These are phyloP conservation scores for Sugiyamaella grinbergsii DNA, from an alignment of 1,139 yeast species.

Conservation along the genomic window DNA sequence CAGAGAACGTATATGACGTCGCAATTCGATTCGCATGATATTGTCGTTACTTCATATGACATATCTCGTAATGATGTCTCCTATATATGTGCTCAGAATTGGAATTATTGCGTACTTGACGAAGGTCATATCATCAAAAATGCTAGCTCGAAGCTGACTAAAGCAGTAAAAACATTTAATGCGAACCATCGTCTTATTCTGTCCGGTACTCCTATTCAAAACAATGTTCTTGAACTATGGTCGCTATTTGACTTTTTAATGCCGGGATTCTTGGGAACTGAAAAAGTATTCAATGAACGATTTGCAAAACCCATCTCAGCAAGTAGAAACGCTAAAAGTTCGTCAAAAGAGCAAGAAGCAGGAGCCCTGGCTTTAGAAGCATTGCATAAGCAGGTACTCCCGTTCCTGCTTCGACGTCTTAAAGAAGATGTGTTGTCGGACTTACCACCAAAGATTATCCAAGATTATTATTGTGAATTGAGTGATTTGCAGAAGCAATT, in stretches of 20 bases:
- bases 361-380: slow-evolving; percentile 97
- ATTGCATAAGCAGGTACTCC: slow-evolving; percentile 92
- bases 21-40: slow-evolving; percentile 63
- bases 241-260: slow-evolving; percentile 94
- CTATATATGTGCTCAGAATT: slow-evolving; percentile 60
- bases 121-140: slow-evolving; percentile 98
- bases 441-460: slow-evolving; percentile 96
- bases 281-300: slow-evolving; percentile 88
- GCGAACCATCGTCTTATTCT: slow-evolving; percentile 90
- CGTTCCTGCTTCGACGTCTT: slow-evolving; percentile 92
- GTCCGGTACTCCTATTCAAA: slow-evolving; percentile 98
- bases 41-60: slow-evolving; percentile 93
- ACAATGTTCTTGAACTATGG: slow-evolving; percentile 95
- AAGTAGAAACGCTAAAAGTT: slow-evolving; percentile 84
- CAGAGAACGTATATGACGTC: slow-evolving; percentile 60
- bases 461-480: slow-evolving; percentile 95
- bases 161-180: slow-evolving; percentile 75
- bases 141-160: slow-evolving; percentile 82
- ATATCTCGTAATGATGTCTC: slow-evolving; percentile 91
- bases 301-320: slow-evolving; percentile 98
- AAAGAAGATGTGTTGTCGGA: slow-evolving; percentile 96
- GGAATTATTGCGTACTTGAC: slow-evolving; percentile 93
- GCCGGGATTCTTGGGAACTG: slow-evolving; percentile 98
- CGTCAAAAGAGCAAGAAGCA: slow-evolving; percentile 93
- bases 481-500: slow-evolving; percentile 86